Conservation (phyloP, 2,329 filamentous ascomycete genomes). For the Xylaria sp. region DNA sequence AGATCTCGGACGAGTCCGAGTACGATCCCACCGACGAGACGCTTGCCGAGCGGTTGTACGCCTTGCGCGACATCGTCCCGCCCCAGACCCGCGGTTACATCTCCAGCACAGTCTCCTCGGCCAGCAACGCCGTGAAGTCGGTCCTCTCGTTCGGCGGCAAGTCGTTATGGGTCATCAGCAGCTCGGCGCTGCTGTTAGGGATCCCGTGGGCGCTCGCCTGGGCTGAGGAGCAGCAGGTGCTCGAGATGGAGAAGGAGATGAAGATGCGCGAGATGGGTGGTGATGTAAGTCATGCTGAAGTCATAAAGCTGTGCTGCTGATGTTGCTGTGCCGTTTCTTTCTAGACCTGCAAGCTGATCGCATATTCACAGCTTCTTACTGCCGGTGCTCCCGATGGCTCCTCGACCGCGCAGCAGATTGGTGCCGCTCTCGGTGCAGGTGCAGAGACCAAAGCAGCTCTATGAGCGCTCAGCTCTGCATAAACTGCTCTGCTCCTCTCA, state of each 20-base stretch:
- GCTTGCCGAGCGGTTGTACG: slow-evolving; percentile 75
- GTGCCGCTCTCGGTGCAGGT: slow-evolving; percentile 61
- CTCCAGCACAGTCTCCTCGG: slow-evolving; percentile 67
- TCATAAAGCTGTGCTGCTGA: too few species aligned
- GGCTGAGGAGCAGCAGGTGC: slow-evolving; percentile 94
- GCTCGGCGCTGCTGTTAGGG: slow-evolving; percentile 86
- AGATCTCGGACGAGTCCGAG: slow-evolving; percentile 84
- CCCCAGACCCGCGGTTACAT: slow-evolving; percentile 77
- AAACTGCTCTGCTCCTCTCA: not conserved
- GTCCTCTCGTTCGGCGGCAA: slow-evolving; percentile 81
- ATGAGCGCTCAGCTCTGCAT: slow-evolving; percentile 49
- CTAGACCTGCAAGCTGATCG: slow-evolving; percentile 28
- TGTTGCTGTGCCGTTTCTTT: not conserved
- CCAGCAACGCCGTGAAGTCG: slow-evolving; percentile 67
- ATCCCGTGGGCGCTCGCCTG: slow-evolving; percentile 94
- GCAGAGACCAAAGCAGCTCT: slow-evolving; percentile 62
- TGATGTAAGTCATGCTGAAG: slow-evolving; percentile 59
- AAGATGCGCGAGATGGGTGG: slow-evolving; percentile 92
- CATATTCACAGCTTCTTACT: slow-evolving; percentile 57
- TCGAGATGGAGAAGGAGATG: slow-evolving; percentile 98
- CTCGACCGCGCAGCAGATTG: slow-evolving; percentile 62
- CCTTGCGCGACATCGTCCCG: slow-evolving; percentile 80
- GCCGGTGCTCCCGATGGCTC: slow-evolving; percentile 53
- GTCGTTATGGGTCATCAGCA: slow-evolving; percentile 90
- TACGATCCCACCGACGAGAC: slow-evolving; percentile 69